Conservation (phyloP, 106 monocot genomes). For the Allium cepa region DNA sequence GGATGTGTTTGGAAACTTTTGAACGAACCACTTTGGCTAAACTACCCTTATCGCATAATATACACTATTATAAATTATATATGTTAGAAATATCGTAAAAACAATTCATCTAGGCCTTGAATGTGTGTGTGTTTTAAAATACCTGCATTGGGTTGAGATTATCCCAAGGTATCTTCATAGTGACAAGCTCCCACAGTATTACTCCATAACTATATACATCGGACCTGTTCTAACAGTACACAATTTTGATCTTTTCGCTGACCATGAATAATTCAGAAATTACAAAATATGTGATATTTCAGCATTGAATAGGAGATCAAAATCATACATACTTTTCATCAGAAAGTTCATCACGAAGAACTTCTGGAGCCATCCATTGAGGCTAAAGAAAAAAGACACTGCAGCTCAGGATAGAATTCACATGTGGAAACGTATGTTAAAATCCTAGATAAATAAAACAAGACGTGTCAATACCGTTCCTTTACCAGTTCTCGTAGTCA, state of each 20-base stretch:
- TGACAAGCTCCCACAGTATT: constrained; percentile 96
- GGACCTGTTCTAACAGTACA: constrained; percentile 37
- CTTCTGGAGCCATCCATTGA: constrained; percentile 99
- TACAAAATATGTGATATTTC: neutral
- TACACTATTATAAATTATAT: too few species aligned
- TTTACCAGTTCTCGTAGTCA: constrained; percentile 85
- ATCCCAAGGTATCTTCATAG: constrained; percentile 98
- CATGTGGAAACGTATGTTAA: neutral
- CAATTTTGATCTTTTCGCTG: neutral
- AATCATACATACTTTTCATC: constrained; percentile 82
- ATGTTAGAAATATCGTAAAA: too few species aligned
- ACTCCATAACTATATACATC: constrained; percentile 99
- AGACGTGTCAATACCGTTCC: constrained; percentile 55
- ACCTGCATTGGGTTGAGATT: constrained; percentile 99
- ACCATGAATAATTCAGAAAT: neutral
- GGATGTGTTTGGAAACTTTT: too few species aligned
- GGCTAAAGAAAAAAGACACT: constrained; percentile 33
- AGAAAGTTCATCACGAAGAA: constrained; percentile 88
- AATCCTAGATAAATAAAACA: neutral
- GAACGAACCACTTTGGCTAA: too few species aligned
- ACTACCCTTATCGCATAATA: too few species aligned
- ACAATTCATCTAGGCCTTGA: too few species aligned
- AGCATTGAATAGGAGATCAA: neutral
- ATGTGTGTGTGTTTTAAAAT: neutral
- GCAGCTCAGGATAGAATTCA: neutral